These are phyloP conservation scores for Aspergillus phoenicis DNA, from an alignment of 2,329 filamentous ascomycete species.

Conservation along the genomic window DNA sequence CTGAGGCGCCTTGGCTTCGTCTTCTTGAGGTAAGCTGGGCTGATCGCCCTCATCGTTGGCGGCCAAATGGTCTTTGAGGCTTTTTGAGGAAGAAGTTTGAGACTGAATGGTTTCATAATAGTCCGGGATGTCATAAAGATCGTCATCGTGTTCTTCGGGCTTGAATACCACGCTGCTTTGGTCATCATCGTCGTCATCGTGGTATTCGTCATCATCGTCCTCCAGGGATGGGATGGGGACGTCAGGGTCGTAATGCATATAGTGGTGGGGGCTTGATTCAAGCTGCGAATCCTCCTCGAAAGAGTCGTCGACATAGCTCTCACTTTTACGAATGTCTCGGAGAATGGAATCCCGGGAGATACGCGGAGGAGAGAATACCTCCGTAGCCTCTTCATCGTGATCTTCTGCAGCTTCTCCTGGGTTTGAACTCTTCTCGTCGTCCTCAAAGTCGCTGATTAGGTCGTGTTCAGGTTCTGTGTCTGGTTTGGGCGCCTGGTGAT, in stretches of 20 bases:
- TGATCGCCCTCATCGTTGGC: constrained; percentile 62
- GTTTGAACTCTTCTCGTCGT: constrained; percentile 32
- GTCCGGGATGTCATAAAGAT: constrained; percentile 67
- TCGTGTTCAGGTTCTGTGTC: neutral
- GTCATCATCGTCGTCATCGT: constrained; percentile 62
- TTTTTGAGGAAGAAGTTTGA: constrained; percentile 32
- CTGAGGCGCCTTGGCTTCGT: constrained; percentile 22
- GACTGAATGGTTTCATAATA: constrained; percentile 59
- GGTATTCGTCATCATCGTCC: constrained; percentile 55
- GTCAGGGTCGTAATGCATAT: constrained; percentile 75
- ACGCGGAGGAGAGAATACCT: constrained; percentile 64
- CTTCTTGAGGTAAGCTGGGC: constrained; percentile 48
- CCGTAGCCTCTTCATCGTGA: constrained; percentile 55
- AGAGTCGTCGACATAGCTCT: constrained; percentile 63
- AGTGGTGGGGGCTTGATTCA: constrained; percentile 61
- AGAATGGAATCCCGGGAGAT: constrained; percentile 95
- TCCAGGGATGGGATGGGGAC: constrained; percentile 87
- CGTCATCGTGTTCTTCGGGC: constrained; percentile 61
- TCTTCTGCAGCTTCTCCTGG: constrained; percentile 20
- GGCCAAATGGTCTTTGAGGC: constrained; percentile 32
- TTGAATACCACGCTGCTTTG: constrained; percentile 68
- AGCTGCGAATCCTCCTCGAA: constrained; percentile 65
- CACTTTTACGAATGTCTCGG: constrained; percentile 74
- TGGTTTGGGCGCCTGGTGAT: neutral
- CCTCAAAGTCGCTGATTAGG: neutral